A percentile compares a stretch with the other conserved stretches of the same genome.
phyloP scores from a whole-genome alignment of 176 grass and related monocot species.

The Bothriochloa decipiens region DNA sequence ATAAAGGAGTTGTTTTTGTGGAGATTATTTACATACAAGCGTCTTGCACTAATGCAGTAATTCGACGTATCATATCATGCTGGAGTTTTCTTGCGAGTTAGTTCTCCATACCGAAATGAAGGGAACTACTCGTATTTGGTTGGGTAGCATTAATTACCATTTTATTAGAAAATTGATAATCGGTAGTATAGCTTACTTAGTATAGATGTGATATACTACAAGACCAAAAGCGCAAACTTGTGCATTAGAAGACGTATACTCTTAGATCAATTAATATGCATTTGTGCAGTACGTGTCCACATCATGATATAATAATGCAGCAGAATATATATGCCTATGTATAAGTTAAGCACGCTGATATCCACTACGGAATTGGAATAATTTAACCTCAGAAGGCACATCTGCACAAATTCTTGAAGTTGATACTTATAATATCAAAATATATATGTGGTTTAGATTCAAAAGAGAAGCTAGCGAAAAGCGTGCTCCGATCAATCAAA shows the following conservation, averaged over 20 bases:
- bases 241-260: neutral
- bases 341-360: slow-evolving; percentile 35
- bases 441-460: slow-evolving; percentile 33
- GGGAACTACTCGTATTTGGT: too few relatives aligned
- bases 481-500: slow-evolving; percentile 31
- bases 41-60: too few relatives aligned
- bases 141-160: too few relatives aligned
- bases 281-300: neutral
- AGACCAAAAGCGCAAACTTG: neutral
- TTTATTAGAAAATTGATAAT: too few relatives aligned
- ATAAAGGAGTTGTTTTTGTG: too few relatives aligned
- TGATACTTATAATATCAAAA: slow-evolving; percentile 45
- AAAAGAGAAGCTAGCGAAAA: slow-evolving; percentile 46
- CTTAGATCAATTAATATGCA: neutral
- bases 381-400: slow-evolving; percentile 33
- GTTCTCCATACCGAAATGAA: too few relatives aligned
- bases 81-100: too few relatives aligned
- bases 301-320: slow-evolving; percentile 26
- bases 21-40: too few relatives aligned
- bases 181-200: too few relatives aligned
- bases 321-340: slow-evolving; percentile 17
- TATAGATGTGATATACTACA: neutral
- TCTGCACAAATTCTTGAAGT: slow-evolving; percentile 45
- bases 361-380: slow-evolving; percentile 44
- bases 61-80: too few relatives aligned